Evolutionary conservation across 306 rosid genomes (phyloP), one percentile per base, ranked within the genome.

Genomic region (Cucurbita maxima): DNA sequence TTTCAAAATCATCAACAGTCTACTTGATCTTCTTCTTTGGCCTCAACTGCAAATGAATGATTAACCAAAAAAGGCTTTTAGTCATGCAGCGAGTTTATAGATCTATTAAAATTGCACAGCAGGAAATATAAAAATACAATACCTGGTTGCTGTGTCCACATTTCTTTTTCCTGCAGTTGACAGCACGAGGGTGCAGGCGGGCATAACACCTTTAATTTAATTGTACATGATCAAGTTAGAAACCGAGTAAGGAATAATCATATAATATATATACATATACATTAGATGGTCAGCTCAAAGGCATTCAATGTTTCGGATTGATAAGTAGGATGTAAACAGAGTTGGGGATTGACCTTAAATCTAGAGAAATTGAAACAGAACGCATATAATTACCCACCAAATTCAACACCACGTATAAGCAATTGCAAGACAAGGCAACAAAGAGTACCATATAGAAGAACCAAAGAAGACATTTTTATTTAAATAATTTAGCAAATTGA

Each of bases 121-220:
- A 74, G 36, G 11, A 36, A 58, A 8, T 3, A 1, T 37, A 30
- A 43, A 8, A 7, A 15, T 60, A 87, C 96, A 7, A 15, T 60
- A 87, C 96, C 96, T 92, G 98, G 93, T 92, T 94, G 94, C 97
- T 94, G 89, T 94, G 98, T 43, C 98, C 98, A 81, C 98, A 94
- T 86, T 94, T 94, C 95, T 94, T 94, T 77, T 94, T 94, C 91
- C 98, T 88, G 96, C 98, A 94, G 90, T 94, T 94, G 66, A 94
- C 98, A n/a, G 98, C 98, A 72, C 97, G 96, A 2, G 98, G 98
- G 83, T 94, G 98, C 67, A 94, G 59, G 34, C 98, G 97, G 3
- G 98, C 98, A 58, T 92, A 92, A 41, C 98, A 92, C 86, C 98
- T 90, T 85, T 0, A 38, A 18, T n/a, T 38, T 22, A 73, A 40